A percentile compares a stretch with the other conserved stretches of the same genome.
Evolutionary conservation across 768 basidiomycete genomes (phyloP).

Genomic region (Sporobolomyces roseus): DNA sequence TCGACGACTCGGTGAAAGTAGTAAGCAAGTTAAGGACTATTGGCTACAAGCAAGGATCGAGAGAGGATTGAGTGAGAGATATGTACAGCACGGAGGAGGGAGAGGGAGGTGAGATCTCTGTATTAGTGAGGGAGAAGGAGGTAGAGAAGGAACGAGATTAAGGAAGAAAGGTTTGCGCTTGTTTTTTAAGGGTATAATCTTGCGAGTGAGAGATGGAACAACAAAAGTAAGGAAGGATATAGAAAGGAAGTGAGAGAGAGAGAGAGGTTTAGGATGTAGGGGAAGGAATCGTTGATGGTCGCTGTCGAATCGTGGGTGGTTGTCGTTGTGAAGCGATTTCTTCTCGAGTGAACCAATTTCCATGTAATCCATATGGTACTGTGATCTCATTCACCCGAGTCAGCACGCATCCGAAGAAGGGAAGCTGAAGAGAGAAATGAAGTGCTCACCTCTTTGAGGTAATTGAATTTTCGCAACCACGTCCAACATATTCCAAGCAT

Average conservation of each 20-base stretch:
- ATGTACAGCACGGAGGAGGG: no score
- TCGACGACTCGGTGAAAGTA: no score
- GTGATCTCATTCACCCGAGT: not conserved
- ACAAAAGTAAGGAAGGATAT: not conserved
- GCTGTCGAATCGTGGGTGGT: conserved; percentile 2
- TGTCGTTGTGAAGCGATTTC: conserved; percentile 39
- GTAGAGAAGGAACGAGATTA: no score
- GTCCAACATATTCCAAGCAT: conserved; percentile 47
- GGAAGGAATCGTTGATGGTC: not conserved
- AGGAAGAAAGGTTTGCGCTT: no score
- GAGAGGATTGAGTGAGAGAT: not conserved
- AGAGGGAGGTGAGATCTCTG: no score
- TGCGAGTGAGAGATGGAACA: not conserved
- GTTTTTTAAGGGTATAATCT: no score
- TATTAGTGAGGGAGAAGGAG: no score
- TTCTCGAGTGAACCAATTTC: conserved; percentile 42
- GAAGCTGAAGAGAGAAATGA: not conserved
- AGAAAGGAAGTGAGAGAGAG: not conserved
- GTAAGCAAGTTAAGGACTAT: no score
- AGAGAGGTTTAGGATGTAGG: not conserved
- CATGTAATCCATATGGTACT: conserved; percentile 47
- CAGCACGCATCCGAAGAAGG: not conserved
- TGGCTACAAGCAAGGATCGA: not conserved
- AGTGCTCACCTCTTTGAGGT: conserved; percentile 28
- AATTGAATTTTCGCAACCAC: conserved; percentile 48